Percentiles rank a stretch among this genome's conserved stretches.
phyloP scores from a whole-genome alignment of 352 stramenopile species.

The Globisporangium rhizosaccharum region DNA sequence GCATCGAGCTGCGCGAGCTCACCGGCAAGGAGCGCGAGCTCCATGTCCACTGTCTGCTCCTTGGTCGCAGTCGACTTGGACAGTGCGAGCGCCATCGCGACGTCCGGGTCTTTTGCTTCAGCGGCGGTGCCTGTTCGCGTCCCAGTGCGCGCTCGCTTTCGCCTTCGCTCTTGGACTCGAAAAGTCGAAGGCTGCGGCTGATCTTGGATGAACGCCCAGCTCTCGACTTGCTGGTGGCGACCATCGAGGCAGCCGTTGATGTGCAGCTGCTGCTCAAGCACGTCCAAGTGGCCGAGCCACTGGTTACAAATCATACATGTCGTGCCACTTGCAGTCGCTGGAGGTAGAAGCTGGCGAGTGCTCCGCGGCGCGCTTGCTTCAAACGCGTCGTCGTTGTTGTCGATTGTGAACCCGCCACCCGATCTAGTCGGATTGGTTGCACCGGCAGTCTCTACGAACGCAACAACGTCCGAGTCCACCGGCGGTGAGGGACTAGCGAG shows the following conservation, averaged over 20 bases:
- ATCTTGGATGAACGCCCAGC: slow-evolving; percentile 6
- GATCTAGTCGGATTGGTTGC: too few relatives aligned
- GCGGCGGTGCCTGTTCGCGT: too few relatives aligned
- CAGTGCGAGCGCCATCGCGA: slow-evolving; percentile 34
- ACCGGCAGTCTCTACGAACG: too few relatives aligned
- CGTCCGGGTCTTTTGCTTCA: slow-evolving; percentile 24
- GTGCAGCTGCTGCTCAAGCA: slow-evolving; percentile 28
- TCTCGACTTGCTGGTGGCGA: slow-evolving; percentile 1
- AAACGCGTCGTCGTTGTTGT: background rate
- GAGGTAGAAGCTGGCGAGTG: too few relatives aligned
- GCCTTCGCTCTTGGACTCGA: too few relatives aligned
- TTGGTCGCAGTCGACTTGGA: slow-evolving; percentile 30
- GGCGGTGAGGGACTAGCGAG: too few relatives aligned
- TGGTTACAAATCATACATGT: slow-evolving; percentile 22
- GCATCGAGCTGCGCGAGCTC: slow-evolving; percentile 45
- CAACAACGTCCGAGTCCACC: too few relatives aligned
- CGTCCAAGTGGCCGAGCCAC: slow-evolving; percentile 25
- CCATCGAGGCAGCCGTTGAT: slow-evolving; percentile 24
- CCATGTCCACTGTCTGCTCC: slow-evolving; percentile 35
- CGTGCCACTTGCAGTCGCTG: slow-evolving; percentile 1
- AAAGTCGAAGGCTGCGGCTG: slow-evolving; percentile 14
- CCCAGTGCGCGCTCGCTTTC: too few relatives aligned
- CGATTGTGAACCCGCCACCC: too few relatives aligned
- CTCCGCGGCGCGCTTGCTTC: background rate
- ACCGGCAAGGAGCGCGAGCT: slow-evolving; percentile 33